phyloP scores from a whole-genome alignment of 2,329 filamentous ascomycete genomes.

The Aureobasidium sp. region DNA sequence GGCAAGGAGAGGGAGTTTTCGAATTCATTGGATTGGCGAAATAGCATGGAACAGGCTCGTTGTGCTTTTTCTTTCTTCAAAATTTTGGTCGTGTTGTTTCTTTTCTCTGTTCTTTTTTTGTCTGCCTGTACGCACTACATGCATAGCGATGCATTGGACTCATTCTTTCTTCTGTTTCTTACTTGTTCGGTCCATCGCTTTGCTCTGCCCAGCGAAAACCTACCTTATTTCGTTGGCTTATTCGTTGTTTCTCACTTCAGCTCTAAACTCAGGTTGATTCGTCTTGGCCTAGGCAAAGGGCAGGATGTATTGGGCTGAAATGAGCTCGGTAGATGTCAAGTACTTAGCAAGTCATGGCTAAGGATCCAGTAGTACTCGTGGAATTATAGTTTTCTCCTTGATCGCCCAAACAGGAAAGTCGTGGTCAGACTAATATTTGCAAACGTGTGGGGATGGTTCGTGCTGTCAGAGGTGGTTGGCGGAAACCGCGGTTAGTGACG shows the following conservation, averaged over 20 bases:
- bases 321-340: no score
- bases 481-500: neutral
- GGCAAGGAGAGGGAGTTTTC: neutral
- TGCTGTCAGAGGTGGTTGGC: neutral
- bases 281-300: no score
- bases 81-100: neutral
- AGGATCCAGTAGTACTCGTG: no score
- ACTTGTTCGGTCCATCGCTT: neutral
- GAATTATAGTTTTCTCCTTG: neutral
- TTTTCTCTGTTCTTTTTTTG: neutral
- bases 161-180: neutral
- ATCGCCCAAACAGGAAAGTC: neutral
- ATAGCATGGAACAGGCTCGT: constrained; percentile 6
- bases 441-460: constrained; percentile 2
- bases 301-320: no score
- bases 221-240: neutral
- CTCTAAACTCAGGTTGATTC: no score
- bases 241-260: no score
- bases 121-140: neutral
- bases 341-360: no score
- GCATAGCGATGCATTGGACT: constrained; percentile 11
- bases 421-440: neutral
- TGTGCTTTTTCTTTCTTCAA: neutral
- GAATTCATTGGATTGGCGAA: neutral
- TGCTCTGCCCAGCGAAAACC: no score